These are phyloP conservation scores for Helotiales sp. DNA, from an alignment of 2,329 filamentous ascomycete genomes.

Conservation along the genomic window DNA sequence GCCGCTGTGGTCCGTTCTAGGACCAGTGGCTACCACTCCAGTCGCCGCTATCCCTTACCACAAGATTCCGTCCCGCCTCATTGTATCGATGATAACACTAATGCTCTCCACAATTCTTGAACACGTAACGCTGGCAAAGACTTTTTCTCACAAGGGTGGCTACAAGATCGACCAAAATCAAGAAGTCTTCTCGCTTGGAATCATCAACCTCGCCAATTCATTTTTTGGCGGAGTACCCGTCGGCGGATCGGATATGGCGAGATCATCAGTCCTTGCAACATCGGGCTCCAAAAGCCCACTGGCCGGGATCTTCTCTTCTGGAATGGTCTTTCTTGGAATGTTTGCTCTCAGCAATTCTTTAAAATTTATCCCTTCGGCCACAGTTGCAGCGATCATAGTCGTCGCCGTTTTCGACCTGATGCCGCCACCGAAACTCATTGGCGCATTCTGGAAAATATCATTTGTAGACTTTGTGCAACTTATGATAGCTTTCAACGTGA, in stretches of 20 bases:
- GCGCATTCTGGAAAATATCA: conserved; percentile 67
- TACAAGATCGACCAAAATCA: conserved; percentile 69
- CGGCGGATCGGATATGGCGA: conserved; percentile 69
- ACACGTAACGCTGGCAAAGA: conserved; percentile 68
- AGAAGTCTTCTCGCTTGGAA: conserved; percentile 67
- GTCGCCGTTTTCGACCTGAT: conserved; percentile 45
- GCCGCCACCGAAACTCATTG: conserved; percentile 42
- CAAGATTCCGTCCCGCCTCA: background rate
- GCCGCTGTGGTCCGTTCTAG: conserved; percentile 61
- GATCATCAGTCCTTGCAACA: conserved; percentile 69
- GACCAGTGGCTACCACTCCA: conserved; percentile 51
- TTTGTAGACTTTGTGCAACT: conserved; percentile 67
- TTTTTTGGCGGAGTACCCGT: conserved; percentile 69
- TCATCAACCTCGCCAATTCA: conserved; percentile 67
- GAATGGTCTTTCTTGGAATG: conserved; percentile 64
- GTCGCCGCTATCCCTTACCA: conserved; percentile 7
- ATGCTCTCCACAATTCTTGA: conserved; percentile 54
- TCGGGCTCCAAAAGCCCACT: conserved; percentile 66
- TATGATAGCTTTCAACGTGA: conserved; percentile 68
- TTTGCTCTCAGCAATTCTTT: conserved; percentile 65
- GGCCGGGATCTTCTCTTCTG: conserved; percentile 63
- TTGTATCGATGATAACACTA: background rate
- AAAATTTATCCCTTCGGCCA: conserved; percentile 72
- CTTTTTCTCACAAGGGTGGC: conserved; percentile 64
- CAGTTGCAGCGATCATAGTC: conserved; percentile 65